Base-by-base conservation (phyloP, 345 rosid species). In the Lepidium africanum region DNA sequence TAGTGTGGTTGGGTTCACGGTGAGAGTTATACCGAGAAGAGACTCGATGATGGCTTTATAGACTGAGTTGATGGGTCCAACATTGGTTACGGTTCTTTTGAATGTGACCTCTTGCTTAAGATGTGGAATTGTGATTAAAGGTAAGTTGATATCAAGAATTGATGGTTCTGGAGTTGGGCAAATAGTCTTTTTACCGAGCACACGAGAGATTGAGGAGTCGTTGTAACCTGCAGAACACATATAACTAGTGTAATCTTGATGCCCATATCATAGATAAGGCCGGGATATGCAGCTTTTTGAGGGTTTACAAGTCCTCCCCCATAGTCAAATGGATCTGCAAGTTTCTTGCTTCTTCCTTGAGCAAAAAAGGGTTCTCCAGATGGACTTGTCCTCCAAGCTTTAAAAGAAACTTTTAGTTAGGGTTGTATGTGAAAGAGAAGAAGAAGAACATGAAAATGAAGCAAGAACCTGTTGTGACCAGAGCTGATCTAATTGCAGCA, bases 271-370 rank as follows among this genome's bases (percentile, higher is more conserved):
- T 86, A 89, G 7, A 85, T 55, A 13, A 89, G 82, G n/a, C 90
- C 90, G 0, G 88, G 88, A n/a, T 77, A 54, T 23, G 81, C 81
- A 6, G 87, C 96, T 1, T 39, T 72, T 21, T 79, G 74, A 13
- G 88, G 88, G 63, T 83, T 79, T n/a, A 69, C 79, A 25, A 78
- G 82, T 25, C 92, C 96, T 38, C 88, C 88, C 42, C 96, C 96
- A 13, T 63, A 76, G 67, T 88, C 90, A 13, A 88, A 88, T 36
- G 91, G 81, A 69, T 85, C 71, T 12, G 92, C 92, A 8, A 69
- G 62, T 37, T 88, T 58, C 13, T 17, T 21, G 48, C 35, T 83
- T 37, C 77, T 80, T 70, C 83, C 89, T 5, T 82, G 75, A 1
- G 89, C 79, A 14, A 81, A 73, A 57, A 86, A 75, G 9, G 83